Evolutionary conservation across 2,329 filamentous ascomycete species (phyloP).

Genomic region (Fonsecaea pugnacius): DNA sequence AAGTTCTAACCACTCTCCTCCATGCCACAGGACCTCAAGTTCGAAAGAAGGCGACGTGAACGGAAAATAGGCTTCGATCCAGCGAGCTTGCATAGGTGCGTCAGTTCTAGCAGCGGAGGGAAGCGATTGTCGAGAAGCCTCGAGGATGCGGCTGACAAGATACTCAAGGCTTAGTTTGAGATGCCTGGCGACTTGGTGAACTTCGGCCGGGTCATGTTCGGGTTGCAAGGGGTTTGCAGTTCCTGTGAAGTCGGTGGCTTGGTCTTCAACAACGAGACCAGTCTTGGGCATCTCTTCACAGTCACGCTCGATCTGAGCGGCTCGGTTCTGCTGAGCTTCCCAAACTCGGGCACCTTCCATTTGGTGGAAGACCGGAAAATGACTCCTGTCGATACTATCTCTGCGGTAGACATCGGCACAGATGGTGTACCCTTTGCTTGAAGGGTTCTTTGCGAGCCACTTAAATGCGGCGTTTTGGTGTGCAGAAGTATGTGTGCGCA

Average conservation of each 20-base stretch:
- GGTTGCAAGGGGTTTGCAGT: constrained; percentile 82
- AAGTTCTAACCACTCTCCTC: constrained; percentile 93
- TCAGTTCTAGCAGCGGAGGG: constrained; percentile 42
- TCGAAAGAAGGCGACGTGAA: constrained; percentile 97
- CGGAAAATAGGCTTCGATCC: constrained; percentile 97
- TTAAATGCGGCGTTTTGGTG: constrained; percentile 85
- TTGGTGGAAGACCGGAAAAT: constrained; percentile 97
- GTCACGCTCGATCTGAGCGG: constrained; percentile 58
- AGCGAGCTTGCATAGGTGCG: constrained; percentile 82
- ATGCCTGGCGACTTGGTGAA: constrained; percentile 79
- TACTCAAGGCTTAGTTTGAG: constrained; percentile 86
- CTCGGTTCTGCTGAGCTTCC: constrained; percentile 44
- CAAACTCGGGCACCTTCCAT: constrained; percentile 95
- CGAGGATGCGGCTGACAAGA: constrained; percentile 88
- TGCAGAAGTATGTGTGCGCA: constrained; percentile 92
- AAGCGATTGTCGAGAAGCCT: constrained; percentile 67
- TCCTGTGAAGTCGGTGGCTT: constrained; percentile 62
- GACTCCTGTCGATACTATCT: constrained; percentile 91
- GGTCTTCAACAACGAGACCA: constrained; percentile 27
- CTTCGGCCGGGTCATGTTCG: constrained; percentile 74
- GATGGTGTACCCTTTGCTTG: constrained; percentile 79
- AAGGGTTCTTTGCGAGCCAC: constrained; percentile 39
- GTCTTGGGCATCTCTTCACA: constrained; percentile 66
- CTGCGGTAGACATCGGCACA: constrained; percentile 93
- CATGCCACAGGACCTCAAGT: constrained; percentile 90